These are phyloP conservation scores for Oenanthe javanica DNA, from an alignment of 140 eudicot genomes.

Conservation along the genomic window DNA sequence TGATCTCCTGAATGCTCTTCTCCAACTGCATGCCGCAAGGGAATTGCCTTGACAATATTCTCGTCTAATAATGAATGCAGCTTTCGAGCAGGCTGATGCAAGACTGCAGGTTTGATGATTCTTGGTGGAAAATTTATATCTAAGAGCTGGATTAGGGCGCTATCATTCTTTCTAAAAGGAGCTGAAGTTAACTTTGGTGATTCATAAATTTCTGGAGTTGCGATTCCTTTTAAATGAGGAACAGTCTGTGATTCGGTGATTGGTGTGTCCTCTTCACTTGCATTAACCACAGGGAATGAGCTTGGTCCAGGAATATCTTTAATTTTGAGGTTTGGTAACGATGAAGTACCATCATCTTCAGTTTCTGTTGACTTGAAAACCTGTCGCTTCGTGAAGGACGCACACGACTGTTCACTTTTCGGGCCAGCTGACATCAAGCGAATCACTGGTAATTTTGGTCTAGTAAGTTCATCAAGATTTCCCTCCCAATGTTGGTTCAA, in stretches of 20 bases:
- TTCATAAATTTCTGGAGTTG: conserved; percentile 81
- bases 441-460: conserved; percentile 76
- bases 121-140: conserved; percentile 80
- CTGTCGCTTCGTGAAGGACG: conserved; percentile 78
- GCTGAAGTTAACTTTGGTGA: conserved; percentile 70
- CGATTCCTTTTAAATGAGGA: conserved; percentile 66
- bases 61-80: conserved; percentile 15
- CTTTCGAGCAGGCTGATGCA: conserved; percentile 23
- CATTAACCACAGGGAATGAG: conserved; percentile 28
- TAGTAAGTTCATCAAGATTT: conserved; percentile 71
- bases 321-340: conserved; percentile 38
- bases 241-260: conserved; percentile 28
- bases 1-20: conserved; percentile 12
- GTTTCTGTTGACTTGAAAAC: conserved; percentile 64
- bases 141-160: conserved; percentile 48
- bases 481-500: conserved; percentile 97
- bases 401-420: conserved; percentile 86
- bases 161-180: conserved; percentile 42
- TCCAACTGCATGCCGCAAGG: conserved; percentile 8
- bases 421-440: conserved; percentile 81
- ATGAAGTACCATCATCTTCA: conserved; percentile 44
- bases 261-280: conserved; percentile 36
- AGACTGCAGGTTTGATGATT: conserved; percentile 28
- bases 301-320: conserved; percentile 39
- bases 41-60: conserved; percentile 16